These are phyloP conservation scores for Talaromyces borbonicus DNA, from an alignment of 495 filamentous ascomycete genomes.

Conservation along the genomic window DNA sequence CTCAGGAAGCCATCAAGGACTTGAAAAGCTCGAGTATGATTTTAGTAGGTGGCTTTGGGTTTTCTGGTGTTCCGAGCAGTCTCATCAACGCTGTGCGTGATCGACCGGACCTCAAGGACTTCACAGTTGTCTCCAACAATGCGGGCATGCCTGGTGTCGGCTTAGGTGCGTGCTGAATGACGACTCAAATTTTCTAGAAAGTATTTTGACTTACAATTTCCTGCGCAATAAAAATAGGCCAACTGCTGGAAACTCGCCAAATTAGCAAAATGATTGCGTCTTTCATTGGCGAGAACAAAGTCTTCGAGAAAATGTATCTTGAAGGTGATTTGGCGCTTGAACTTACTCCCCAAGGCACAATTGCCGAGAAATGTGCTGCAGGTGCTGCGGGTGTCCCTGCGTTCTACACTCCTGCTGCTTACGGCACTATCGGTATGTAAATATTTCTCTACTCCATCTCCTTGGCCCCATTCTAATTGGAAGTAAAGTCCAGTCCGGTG, in stretches of 20 bases:
- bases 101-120: slow-evolving; percentile 56
- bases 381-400: slow-evolving; percentile 81
- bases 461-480: neutral
- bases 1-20: slow-evolving; percentile 59
- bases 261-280: slow-evolving; percentile 82
- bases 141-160: slow-evolving; percentile 70
- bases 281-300: slow-evolving; percentile 86
- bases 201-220: neutral
- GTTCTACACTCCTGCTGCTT: slow-evolving; percentile 82
- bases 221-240: slow-evolving; percentile 14
- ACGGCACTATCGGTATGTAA: slow-evolving; percentile 53
- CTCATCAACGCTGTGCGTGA: slow-evolving; percentile 69
- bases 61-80: slow-evolving; percentile 77
- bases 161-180: slow-evolving; percentile 36
- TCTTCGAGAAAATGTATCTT: slow-evolving; percentile 77
- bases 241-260: slow-evolving; percentile 67
- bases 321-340: slow-evolving; percentile 73
- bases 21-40: slow-evolving; percentile 62
- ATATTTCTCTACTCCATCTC: neutral
- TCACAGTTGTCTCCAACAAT: slow-evolving; percentile 88
- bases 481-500: slow-evolving; percentile 58
- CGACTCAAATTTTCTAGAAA: neutral
- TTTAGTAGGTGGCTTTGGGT: slow-evolving; percentile 74
- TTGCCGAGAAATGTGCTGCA: slow-evolving; percentile 76
- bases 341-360: slow-evolving; percentile 77